Conservation (phyloP, 352 stramenopile genomes). For the Phytophthora multivora region DNA sequence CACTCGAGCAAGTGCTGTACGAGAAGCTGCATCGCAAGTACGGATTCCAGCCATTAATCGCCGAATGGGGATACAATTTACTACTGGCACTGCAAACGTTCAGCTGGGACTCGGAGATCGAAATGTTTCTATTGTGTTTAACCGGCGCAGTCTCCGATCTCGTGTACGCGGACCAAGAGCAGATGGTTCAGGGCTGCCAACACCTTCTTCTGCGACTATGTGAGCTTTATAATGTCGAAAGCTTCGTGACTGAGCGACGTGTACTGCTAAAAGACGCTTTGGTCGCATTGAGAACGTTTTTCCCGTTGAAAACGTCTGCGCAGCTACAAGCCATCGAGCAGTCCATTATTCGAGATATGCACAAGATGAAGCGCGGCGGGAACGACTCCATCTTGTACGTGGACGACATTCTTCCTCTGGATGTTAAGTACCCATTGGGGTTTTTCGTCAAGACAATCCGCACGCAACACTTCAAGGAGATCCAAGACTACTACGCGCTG, state of each 20-base stretch:
- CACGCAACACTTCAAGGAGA: conserved; percentile 85
- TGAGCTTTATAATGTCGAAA: conserved; percentile 60
- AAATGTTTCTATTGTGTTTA: conserved; percentile 77
- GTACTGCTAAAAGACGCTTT: conserved; percentile 79
- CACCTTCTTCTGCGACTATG: conserved; percentile 51
- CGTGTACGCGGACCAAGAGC: conserved; percentile 76
- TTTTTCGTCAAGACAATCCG: conserved; percentile 84
- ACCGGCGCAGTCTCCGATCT: conserved; percentile 70
- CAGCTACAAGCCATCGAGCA: conserved; percentile 82
- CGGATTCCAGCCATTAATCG: conserved; percentile 80
- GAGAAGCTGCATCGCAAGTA: conserved; percentile 83
- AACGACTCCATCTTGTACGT: conserved; percentile 79
- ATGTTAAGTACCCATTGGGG: conserved; percentile 52
- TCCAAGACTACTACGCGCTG: conserved; percentile 74
- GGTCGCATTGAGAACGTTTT: conserved; percentile 75
- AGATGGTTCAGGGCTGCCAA: conserved; percentile 61
- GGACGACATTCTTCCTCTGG: conserved; percentile 65
- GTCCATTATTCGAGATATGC: conserved; percentile 76
- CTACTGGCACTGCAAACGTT: conserved; percentile 67
- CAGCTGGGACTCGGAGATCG: conserved; percentile 79
- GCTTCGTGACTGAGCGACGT: conserved; percentile 52
- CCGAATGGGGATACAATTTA: conserved; percentile 89
- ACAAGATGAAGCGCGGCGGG: conserved; percentile 73
- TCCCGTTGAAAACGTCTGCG: conserved; percentile 72
- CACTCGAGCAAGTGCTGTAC: conserved; percentile 72